Conservation (phyloP, 768 basidiomycete genomes). For the Trametes cinnabarina region DNA sequence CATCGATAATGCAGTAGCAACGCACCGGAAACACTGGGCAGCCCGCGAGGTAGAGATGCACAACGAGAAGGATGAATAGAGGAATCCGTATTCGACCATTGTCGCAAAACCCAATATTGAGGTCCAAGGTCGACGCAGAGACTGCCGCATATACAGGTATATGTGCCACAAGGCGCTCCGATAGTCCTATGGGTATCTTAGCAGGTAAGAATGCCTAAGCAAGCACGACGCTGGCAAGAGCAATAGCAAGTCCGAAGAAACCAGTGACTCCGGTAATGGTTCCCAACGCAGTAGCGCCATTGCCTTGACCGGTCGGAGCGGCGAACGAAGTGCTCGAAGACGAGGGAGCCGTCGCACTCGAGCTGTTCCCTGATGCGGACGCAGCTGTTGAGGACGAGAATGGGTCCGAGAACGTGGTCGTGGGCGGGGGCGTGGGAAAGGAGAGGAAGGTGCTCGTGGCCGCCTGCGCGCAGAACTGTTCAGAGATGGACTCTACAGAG, state of each 20-base stretch:
- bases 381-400: slow-evolving; percentile 15
- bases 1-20: no score
- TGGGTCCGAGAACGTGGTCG: slow-evolving; percentile 10
- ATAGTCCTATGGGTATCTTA: background rate
- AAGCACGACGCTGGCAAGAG: background rate
- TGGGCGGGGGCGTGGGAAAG: slow-evolving; percentile 33
- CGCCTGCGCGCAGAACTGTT: slow-evolving; percentile 47
- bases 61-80: no score
- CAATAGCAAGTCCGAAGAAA: background rate
- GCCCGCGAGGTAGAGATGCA: no score
- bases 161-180: no score
- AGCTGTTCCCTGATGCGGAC: background rate
- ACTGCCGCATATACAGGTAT: no score
- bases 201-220: background rate
- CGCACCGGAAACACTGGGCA: no score
- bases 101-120: no score
- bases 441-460: slow-evolving; percentile 35
- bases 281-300: background rate
- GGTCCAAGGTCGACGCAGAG: no score
- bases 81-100: no score
- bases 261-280: background rate
- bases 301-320: background rate
- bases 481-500: slow-evolving; percentile 43
- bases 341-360: background rate
- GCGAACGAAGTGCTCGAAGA: background rate